Base-by-base conservation (phyloP, 2,329 filamentous ascomycete species). In the Shiraia sp. region DNA sequence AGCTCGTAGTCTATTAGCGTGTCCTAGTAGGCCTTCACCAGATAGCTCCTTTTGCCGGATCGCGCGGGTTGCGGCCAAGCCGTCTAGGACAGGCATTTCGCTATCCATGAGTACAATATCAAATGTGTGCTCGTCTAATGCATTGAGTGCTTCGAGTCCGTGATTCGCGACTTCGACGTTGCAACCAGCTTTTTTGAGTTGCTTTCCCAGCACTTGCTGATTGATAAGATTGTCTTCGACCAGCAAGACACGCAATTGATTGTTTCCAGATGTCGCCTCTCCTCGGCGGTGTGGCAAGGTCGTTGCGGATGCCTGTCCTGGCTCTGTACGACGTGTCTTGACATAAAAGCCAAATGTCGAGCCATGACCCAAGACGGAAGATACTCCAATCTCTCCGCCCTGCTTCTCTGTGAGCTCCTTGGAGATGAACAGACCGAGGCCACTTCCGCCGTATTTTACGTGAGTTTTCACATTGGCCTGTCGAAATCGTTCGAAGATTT, bases 21-120 rank as follows among this genome's bases (percentile, higher is more conserved):
- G 43, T 10, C 48, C 53, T 1, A 53, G 27, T 9, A 56, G 17
- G 1, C 55, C 51, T 13, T 56, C 50, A 3, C 51, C 49, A 4
- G 73, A 68, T 2, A 55, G 50, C 52, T 80, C 77, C 10, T 74
- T 68, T 9, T 69, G 62, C 2, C 78, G 69, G 14, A 81, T 80
- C 39, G 66, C 68, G 8, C 69, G 66, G 7, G 78, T 80, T 0
- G 63, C 62, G 7, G 50, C 55, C 17, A 66, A 32, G 0, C 63
- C 65, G 36, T 81, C 73, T 50, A 82, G 74, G 4, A 80, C 66
- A 0, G 79, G 79, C 79, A 82, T 82, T 58, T 71, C 75, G 6
- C 80, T 73, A 48, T 82, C 79, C 73, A 76, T 70, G 13, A 72
- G 55, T 1, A 71, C 59, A 10, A 65, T 55, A 27, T 68, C 63